phyloP scores from a whole-genome alignment of 2,329 filamentous ascomycete genomes.

The Ophiostoma pallidulum region DNA sequence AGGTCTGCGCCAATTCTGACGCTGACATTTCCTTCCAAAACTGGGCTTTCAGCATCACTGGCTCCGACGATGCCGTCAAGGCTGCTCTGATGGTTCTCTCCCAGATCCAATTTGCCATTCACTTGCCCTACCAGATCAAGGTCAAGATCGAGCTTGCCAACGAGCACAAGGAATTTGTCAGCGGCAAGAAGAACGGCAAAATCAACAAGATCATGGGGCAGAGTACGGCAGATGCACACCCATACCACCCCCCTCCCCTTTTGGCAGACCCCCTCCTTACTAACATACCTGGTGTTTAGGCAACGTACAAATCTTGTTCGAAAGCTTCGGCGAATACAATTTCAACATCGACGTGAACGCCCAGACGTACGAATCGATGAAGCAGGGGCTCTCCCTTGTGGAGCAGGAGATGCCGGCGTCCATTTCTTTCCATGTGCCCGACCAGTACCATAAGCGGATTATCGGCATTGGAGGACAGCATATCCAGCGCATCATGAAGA shows the following conservation, averaged over 20 bases:
- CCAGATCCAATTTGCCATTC: constrained; percentile 78
- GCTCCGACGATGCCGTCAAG: constrained; percentile 93
- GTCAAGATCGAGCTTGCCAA: constrained; percentile 99
- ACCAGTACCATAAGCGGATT: constrained; percentile 98
- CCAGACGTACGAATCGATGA: constrained; percentile 85
- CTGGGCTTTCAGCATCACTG: constrained; percentile 85
- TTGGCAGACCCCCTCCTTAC: neutral
- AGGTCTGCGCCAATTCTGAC: constrained; percentile 93
- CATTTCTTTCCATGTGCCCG: constrained; percentile 97
- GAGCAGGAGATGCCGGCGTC: constrained; percentile 99
- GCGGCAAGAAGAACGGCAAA: constrained; percentile 99
- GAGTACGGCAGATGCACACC: constrained; percentile 45
- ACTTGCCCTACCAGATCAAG: constrained; percentile 82
- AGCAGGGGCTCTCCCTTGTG: constrained; percentile 82
- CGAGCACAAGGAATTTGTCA: constrained; percentile 99
- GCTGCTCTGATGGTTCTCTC: constrained; percentile 90
- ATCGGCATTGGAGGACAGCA: constrained; percentile 98
- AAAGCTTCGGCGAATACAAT: constrained; percentile 99
- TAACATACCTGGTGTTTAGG: constrained; percentile 30
- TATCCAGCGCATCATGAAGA: constrained; percentile 99
- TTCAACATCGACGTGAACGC: constrained; percentile 98
- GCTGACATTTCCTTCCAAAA: constrained; percentile 94
- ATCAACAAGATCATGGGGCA: constrained; percentile 99
- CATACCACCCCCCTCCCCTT: no score
- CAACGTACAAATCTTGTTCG: constrained; percentile 98